phyloP scores from a whole-genome alignment of 176 grass and related monocot species.

The Poa pratensis region DNA sequence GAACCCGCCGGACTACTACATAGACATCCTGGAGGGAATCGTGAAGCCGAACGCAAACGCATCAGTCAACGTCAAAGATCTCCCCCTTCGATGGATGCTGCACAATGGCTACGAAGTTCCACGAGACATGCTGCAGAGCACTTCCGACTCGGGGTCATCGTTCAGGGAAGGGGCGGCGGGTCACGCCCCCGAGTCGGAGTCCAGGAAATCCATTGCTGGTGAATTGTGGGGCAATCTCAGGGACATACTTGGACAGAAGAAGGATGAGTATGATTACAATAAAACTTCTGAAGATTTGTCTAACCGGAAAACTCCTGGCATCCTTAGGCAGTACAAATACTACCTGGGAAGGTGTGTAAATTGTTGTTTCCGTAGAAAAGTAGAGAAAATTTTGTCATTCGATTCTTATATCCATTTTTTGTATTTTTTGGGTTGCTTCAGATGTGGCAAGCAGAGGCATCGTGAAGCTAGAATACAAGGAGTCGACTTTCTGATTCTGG shows the following conservation, averaged over 20 bases:
- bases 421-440: background rate
- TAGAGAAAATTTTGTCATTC: background rate
- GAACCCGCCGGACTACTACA: conserved; percentile 91
- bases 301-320: conserved; percentile 74
- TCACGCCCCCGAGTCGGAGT: conserved; percentile 21
- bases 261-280: conserved; percentile 77
- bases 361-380: background rate
- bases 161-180: conserved; percentile 37
- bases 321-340: conserved; percentile 74
- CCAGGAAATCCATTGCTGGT: conserved; percentile 43
- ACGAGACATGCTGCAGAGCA: conserved; percentile 68
- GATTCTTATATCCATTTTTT: background rate
- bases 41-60: conserved; percentile 58
- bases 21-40: conserved; percentile 89
- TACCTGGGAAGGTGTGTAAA: conserved; percentile 74
- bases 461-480: conserved; percentile 89
- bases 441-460: conserved; percentile 80
- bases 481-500: conserved; percentile 79
- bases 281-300: conserved; percentile 71
- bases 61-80: conserved; percentile 61
- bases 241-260: conserved; percentile 73
- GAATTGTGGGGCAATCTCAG: conserved; percentile 80
- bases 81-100: conserved; percentile 86
- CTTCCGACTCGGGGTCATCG: conserved; percentile 56
- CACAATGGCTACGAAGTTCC: conserved; percentile 83